These are phyloP conservation scores for Dactylellina leptospora DNA, from an alignment of 2,329 filamentous ascomycete species.

Conservation along the genomic window DNA sequence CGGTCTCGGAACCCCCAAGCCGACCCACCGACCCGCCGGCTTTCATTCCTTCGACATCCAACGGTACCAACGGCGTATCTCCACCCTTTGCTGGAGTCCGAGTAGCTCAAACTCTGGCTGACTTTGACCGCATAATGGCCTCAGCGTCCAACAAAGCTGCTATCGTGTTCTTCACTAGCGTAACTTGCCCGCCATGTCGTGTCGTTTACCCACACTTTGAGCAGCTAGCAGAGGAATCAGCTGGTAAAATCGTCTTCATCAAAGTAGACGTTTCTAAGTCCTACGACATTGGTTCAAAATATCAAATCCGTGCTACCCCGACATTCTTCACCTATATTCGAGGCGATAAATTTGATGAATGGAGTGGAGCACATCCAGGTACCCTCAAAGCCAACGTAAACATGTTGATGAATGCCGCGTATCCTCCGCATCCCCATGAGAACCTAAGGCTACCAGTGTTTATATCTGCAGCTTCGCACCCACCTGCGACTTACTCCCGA, in stretches of 20 bases:
- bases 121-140: conserved; percentile 70
- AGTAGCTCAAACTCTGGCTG: conserved; percentile 68
- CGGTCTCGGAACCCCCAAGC: conserved; percentile 33
- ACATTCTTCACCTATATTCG: conserved; percentile 87
- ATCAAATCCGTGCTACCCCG: conserved; percentile 78
- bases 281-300: conserved; percentile 71
- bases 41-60: conserved; percentile 42
- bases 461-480: conserved; percentile 69
- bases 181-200: conserved; percentile 85
- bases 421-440: conserved; percentile 74
- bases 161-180: conserved; percentile 90
- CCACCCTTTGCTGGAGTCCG: conserved; percentile 66
- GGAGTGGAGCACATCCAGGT: conserved; percentile 77
- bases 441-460: conserved; percentile 76
- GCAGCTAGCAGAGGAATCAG: conserved; percentile 77
- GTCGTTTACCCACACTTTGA: conserved; percentile 83
- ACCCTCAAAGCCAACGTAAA: conserved; percentile 76
- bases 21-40: conserved; percentile 29
- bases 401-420: conserved; percentile 67
- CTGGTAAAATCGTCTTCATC: conserved; percentile 74
- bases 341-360: conserved; percentile 78
- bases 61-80: conserved; percentile 15
- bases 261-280: conserved; percentile 81
- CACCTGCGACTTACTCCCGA: conserved; percentile 77
- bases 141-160: conserved; percentile 74